Evolutionary conservation across 2,329 filamentous ascomycete genomes (phyloP).

Genomic region (Intubia oerlemansii): DNA sequence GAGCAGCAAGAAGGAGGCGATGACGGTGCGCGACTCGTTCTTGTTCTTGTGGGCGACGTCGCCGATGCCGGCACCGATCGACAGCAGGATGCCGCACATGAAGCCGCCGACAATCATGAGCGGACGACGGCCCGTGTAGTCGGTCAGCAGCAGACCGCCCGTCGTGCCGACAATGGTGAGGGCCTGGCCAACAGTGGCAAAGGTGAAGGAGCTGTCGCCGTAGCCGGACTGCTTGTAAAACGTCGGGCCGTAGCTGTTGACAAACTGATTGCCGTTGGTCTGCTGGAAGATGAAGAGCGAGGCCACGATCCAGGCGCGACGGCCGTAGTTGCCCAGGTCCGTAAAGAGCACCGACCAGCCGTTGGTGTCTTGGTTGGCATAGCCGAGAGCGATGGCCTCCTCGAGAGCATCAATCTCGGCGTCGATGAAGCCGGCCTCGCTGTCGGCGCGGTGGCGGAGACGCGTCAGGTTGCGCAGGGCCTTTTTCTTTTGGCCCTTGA

Average conservation of each 20-base stretch:
- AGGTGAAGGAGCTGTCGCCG: slow-evolving; percentile 3
- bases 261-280: slow-evolving; percentile 6
- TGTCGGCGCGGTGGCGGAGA: slow-evolving; percentile 10
- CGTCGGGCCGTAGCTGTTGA: slow-evolving; percentile 3
- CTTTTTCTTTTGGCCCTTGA: slow-evolving; percentile 4
- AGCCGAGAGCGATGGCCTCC: slow-evolving; percentile 1
- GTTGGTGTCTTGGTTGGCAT: neutral
- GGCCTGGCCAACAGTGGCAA: slow-evolving; percentile 2
- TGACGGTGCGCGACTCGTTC: neutral
- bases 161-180: slow-evolving; percentile 1
- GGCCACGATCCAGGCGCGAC: slow-evolving; percentile 2
- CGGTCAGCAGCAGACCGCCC: slow-evolving; percentile 1
- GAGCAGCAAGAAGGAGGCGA: slow-evolving; percentile 1
- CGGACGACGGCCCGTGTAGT: slow-evolving; percentile 2
- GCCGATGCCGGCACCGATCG: slow-evolving; percentile 1
- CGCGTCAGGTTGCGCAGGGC: slow-evolving; percentile 10
- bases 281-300: slow-evolving; percentile 4
- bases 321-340: slow-evolving; percentile 3
- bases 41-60: neutral
- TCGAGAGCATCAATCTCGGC: slow-evolving; percentile 5
- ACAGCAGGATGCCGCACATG: slow-evolving; percentile 3
- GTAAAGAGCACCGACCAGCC: slow-evolving; percentile 3
- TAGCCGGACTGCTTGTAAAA: slow-evolving; percentile 3
- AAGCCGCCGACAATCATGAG: slow-evolving; percentile 2
- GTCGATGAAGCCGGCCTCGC: slow-evolving; percentile 12